phyloP scores from a whole-genome alignment of 2,329 filamentous ascomycete genomes.

The Tolypocladium cylindrosporum region DNA sequence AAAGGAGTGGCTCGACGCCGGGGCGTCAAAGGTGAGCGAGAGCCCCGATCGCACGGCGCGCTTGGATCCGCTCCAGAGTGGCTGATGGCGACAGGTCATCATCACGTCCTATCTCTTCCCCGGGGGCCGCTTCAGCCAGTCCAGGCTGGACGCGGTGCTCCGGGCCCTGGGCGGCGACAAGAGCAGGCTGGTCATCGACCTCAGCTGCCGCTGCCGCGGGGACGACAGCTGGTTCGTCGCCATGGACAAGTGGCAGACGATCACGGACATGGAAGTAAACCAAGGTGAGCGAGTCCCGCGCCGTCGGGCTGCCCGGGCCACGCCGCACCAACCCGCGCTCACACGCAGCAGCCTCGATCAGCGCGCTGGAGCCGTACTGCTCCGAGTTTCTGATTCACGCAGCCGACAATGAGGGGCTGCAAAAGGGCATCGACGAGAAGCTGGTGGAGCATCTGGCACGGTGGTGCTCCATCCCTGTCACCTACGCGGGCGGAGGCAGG shows the following conservation, averaged over 20 bases:
- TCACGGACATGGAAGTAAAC: slow-evolving; percentile 92
- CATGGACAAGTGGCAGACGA: slow-evolving; percentile 98
- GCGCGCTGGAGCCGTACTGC: slow-evolving; percentile 77
- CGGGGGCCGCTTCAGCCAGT: slow-evolving; percentile 67
- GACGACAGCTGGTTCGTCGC: slow-evolving; percentile 83
- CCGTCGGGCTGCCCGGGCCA: not conserved
- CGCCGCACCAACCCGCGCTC: not conserved
- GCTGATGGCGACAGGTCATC: slow-evolving; percentile 60
- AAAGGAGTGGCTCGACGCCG: slow-evolving; percentile 71
- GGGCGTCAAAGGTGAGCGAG: slow-evolving; percentile 69
- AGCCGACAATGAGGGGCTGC: slow-evolving; percentile 90
- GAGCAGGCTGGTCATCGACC: slow-evolving; percentile 80
- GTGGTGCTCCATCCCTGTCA: slow-evolving; percentile 90
- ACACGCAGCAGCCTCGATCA: slow-evolving; percentile 59
- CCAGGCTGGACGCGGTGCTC: slow-evolving; percentile 65
- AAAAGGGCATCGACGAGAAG: slow-evolving; percentile 80
- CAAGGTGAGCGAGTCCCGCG: slow-evolving; percentile 45
- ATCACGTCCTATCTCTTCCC: slow-evolving; percentile 95
- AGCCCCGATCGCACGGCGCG: too few species aligned
- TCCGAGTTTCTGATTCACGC: slow-evolving; percentile 96
- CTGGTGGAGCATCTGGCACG: slow-evolving; percentile 66
- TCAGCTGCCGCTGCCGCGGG: slow-evolving; percentile 74
- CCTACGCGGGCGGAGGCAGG: slow-evolving; percentile 90
- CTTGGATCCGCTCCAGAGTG: not conserved
- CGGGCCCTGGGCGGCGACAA: slow-evolving; percentile 62